phyloP scores from a whole-genome alignment of 2,329 filamentous ascomycete genomes.

The Aureobasidium musti region DNA sequence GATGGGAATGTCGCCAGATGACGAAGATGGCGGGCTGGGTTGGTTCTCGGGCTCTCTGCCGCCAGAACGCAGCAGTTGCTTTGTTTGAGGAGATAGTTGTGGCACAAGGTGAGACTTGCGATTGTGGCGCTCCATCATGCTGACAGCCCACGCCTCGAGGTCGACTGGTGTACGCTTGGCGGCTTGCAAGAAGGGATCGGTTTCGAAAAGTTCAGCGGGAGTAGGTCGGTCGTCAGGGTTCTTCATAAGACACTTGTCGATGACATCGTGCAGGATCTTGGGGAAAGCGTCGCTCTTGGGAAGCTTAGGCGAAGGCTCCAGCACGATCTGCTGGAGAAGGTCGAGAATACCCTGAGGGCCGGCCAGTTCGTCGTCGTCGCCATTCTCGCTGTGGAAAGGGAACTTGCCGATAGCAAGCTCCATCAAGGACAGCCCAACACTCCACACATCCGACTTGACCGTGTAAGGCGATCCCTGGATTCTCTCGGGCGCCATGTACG shows the following conservation, averaged over 20 bases:
- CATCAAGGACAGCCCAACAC: constrained; percentile 93
- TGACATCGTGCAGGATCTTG: constrained; percentile 91
- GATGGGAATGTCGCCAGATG: constrained; percentile 39
- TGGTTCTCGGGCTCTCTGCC: constrained; percentile 18
- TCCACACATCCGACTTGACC: constrained; percentile 98
- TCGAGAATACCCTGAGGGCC: constrained; percentile 92
- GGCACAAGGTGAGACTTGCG: constrained; percentile 85
- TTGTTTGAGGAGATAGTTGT: constrained; percentile 73
- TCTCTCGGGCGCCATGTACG: constrained; percentile 98
- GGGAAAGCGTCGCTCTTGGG: constrained; percentile 98
- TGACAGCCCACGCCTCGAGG: constrained; percentile 87
- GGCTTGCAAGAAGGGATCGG: constrained; percentile 91
- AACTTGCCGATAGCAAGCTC: constrained; percentile 97
- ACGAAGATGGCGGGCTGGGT: constrained; percentile 20
- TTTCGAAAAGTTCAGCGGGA: constrained; percentile 84
- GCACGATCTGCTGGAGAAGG: constrained; percentile 93
- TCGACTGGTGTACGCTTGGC: constrained; percentile 96
- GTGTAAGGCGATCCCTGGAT: constrained; percentile 97
- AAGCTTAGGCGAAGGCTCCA: constrained; percentile 88
- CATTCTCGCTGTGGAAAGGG: constrained; percentile 80
- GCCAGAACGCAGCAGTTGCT: constrained; percentile 64
- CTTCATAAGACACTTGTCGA: constrained; percentile 93
- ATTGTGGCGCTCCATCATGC: constrained; percentile 92
- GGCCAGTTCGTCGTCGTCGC: constrained; percentile 64
- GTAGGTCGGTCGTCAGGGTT: constrained; percentile 85